Percentiles rank a stretch among this genome's conserved stretches.
These are phyloP conservation scores for Lodderomyces pseudojiufengensis DNA, from an alignment of 1,139 yeast species.

Conservation along the genomic window DNA sequence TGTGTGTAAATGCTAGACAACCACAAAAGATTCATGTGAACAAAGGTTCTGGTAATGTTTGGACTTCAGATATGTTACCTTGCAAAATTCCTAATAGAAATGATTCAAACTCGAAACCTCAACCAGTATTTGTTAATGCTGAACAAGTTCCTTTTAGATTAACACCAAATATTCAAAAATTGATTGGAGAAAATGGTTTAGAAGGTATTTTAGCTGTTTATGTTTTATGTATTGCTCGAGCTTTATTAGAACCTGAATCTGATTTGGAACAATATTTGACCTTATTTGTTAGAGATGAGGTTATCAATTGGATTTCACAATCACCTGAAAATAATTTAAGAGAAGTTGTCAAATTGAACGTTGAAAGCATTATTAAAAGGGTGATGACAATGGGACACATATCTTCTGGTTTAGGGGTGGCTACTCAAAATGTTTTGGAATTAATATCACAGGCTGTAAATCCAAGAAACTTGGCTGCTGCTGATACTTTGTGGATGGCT, in stretches of 20 bases:
- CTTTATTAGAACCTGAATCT: slow-evolving; percentile 86
- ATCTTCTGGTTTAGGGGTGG: slow-evolving; percentile 69
- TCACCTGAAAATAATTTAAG: slow-evolving; percentile 82
- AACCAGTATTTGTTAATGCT: slow-evolving; percentile 89
- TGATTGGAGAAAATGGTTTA: slow-evolving; percentile 88
- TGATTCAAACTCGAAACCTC: slow-evolving; percentile 54
- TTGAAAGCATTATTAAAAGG: slow-evolving; percentile 74
- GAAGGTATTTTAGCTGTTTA: slow-evolving; percentile 91
- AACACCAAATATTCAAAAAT: slow-evolving; percentile 90
- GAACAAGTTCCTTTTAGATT: slow-evolving; percentile 95
- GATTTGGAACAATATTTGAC: slow-evolving; percentile 86
- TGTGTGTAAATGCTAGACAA: slow-evolving; percentile 90
- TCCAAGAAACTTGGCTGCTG: slow-evolving; percentile 88
- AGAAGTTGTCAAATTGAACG: slow-evolving; percentile 86
- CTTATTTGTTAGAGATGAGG: slow-evolving; percentile 91
- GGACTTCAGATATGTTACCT: slow-evolving; percentile 96
- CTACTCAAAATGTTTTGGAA: slow-evolving; percentile 91
- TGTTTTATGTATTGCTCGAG: slow-evolving; percentile 80
- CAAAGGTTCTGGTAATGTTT: slow-evolving; percentile 78
- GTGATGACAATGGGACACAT: slow-evolving; percentile 72
- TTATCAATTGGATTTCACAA: slow-evolving; percentile 88
- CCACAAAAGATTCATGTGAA: slow-evolving; percentile 91
- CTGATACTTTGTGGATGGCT: slow-evolving; percentile 96
- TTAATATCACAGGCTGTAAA: slow-evolving; percentile 93
- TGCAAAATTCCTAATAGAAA: slow-evolving; percentile 68